Base-by-base conservation (phyloP, 306 rosid genomes). In the Sindora glabra region DNA sequence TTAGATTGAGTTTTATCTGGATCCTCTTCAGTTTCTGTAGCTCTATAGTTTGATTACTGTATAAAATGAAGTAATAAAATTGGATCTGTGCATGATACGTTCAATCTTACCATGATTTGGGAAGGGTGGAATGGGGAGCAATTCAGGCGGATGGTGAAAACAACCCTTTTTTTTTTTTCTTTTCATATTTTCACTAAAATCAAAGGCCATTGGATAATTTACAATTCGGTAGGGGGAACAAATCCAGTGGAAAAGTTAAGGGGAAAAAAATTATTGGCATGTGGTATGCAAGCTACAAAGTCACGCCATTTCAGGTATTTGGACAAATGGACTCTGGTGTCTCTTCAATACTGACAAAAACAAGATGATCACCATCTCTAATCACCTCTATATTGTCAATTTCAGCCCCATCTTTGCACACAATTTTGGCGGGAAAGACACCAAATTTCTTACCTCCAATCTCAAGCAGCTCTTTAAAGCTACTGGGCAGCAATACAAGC, bases 281-380 rank as follows among this genome's bases (percentile, higher is more conserved):
- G n/a, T 29, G 8, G 14, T 39, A 17, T 52, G 37, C 38, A 13
- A n/a, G 3, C 50, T 48, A 47, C 22, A 24, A 65, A 54, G 5
- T 48, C 34, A 54, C 76, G 10, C 51, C 29, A 19, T 25, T 49
- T 6, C 29, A 45, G 36, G 38, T 27, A 4, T 27, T 11, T 39
- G 59, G 41, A 34, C 19, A 45, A 37, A 21, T 41, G 29, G 73
- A 27, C 5, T 62, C 68, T 24, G 32, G 37, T 53, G 53, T 41
- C 37, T 34, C 65, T 33, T 17, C 25, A 47, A 16, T 53, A 44
- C 72, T 62, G 3, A 73, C 77, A 67, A 92, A 84, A 62, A 78
- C 21, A 51, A 92, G 86, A 73, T 82, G 82, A 60, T 92, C 99
- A 36, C 86, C 90, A 22, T 92, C 97, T 64, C 96, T 92, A 69